Conservation (phyloP, 176 grass and related monocot genomes). For the Triticum timopheevii region DNA sequence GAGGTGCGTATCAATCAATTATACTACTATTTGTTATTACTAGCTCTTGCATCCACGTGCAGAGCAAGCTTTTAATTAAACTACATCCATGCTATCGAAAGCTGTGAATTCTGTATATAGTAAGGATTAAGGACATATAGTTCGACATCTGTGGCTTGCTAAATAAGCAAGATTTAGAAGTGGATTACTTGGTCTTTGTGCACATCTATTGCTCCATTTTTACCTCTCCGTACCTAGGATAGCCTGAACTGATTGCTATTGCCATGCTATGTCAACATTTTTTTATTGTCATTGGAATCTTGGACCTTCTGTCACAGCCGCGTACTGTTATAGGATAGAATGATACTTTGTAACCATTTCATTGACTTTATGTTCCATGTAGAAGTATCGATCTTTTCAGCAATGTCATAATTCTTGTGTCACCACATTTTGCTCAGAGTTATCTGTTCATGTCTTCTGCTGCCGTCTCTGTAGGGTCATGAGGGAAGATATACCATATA, state of each 20-base stretch:
- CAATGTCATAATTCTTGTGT: neutral
- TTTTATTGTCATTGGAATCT: neutral
- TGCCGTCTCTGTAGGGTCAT: conserved; percentile 60
- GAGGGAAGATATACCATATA: conserved; percentile 88
- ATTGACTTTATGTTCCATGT: neutral
- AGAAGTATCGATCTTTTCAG: conserved; percentile 1
- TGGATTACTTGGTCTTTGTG: neutral
- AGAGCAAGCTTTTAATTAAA: neutral
- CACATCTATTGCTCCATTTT: neutral
- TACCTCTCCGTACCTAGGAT: neutral
- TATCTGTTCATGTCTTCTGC: neutral
- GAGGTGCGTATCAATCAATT: conserved; percentile 30
- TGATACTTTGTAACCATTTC: neutral
- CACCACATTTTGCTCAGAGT: conserved; percentile 8
- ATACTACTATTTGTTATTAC: neutral
- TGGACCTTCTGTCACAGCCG: neutral
- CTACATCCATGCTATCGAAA: neutral
- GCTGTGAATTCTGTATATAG: neutral
- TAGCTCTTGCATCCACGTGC: neutral
- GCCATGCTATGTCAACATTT: neutral
- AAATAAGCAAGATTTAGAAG: conserved; percentile 4
- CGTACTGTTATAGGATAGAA: neutral
- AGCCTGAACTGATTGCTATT: neutral
- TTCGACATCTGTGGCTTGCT: neutral
- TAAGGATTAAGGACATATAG: neutral